Base-by-base conservation (phyloP, 768 basidiomycete species). In the Chalciporus pseudorubinellus region DNA sequence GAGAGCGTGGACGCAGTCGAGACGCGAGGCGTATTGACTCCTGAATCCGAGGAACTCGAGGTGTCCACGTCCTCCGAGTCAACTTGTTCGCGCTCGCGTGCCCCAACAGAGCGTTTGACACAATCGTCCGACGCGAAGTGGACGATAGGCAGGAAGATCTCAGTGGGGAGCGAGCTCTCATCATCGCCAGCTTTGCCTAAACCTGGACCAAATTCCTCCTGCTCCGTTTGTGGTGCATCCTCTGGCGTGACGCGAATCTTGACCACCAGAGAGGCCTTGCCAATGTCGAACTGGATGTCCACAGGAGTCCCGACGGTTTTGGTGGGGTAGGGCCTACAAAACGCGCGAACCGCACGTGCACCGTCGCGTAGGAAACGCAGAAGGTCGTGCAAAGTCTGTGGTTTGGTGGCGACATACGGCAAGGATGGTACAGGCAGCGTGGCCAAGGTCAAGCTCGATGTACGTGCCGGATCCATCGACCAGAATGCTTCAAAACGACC, bases 121-220 rank as follows among this genome's bases (percentile, higher is more conserved):
- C 64, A 63, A 41, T 18, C 51, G 19, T 74, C 70, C 53, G 77
- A 75, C 3, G 87, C 90, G 65, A 84, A 99, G 66, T 99, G 97
- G 18, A 95, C 85, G 44, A 92, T 75, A 5, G 97, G 97, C 1
- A 98, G 67, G 66, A 80, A 99, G 19, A 98, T 84, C 75, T 97
- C 97, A 18, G 93, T 98, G n/a, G 84, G 78, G 1, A 81, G 70
- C 24, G 65, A 66, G 16, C 74, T 45, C 38, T 58, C 53, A 2
- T 67, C 65, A 6, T 63, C 62, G 14, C 55, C 55, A 1, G 52
- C 46, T 46, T 57, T 55, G 45, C n/a, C 43, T 8, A 20, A 20
- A 14, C 19, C n/a, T 6, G 41, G 9, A 14, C 6, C 24, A 10
- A 29, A 47, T 6, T 36, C 51, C 4, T 7, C 41, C 11, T 12